phyloP scores from a whole-genome alignment of 2,329 filamentous ascomycete species.

The Elsinoe fawcettii region DNA sequence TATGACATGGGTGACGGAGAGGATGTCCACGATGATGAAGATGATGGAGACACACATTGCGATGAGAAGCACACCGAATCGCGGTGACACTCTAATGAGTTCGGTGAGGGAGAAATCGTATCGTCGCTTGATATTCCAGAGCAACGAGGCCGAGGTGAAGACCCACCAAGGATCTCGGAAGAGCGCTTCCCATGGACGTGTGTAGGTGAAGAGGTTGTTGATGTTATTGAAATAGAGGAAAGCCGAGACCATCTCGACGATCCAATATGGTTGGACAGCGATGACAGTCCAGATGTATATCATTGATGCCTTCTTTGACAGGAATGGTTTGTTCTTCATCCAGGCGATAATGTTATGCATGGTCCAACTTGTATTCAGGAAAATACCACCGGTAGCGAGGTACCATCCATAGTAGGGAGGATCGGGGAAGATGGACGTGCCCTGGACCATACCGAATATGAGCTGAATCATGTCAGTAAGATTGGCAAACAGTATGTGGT shows the following conservation, averaged over 20 bases:
- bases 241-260: slow-evolving; percentile 58
- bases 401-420: slow-evolving; percentile 56
- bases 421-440: slow-evolving; percentile 31
- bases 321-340: slow-evolving; percentile 57
- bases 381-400: slow-evolving; percentile 52
- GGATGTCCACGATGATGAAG: slow-evolving; percentile 55
- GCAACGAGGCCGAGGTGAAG: slow-evolving; percentile 51
- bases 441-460: slow-evolving; percentile 49
- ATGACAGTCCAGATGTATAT: slow-evolving; percentile 54
- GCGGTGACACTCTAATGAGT: slow-evolving; percentile 53
- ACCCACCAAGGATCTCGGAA: slow-evolving; percentile 64
- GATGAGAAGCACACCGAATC: slow-evolving; percentile 55
- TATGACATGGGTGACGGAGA: slow-evolving; percentile 46
- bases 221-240: slow-evolving; percentile 50
- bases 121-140: slow-evolving; percentile 55
- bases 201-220: slow-evolving; percentile 35
- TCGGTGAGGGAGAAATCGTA: slow-evolving; percentile 54
- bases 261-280: slow-evolving; percentile 55
- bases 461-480: slow-evolving; percentile 33
- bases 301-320: slow-evolving; percentile 41
- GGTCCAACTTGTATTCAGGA: slow-evolving; percentile 55
- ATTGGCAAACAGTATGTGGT: not conserved
- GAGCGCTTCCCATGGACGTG: slow-evolving; percentile 47
- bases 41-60: slow-evolving; percentile 54
- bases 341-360: slow-evolving; percentile 60